A percentile compares a stretch with the other conserved stretches of the same genome.
Evolutionary conservation across 371 early-diverging fungal genomes (phyloP).

Genomic region (Cokeromyces recurvatus): DNA sequence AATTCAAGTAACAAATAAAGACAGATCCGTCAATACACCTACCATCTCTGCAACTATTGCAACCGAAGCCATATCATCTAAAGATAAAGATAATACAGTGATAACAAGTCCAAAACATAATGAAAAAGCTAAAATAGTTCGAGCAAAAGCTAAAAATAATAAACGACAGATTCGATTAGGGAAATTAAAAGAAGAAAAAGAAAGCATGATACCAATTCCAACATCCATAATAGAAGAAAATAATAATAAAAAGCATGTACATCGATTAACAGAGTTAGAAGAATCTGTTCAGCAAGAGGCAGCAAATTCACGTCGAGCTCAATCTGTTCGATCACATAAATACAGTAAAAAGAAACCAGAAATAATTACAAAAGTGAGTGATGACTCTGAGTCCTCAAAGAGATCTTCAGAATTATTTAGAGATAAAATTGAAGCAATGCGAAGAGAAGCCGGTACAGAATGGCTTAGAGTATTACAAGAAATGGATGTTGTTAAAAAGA

Average conservation of each 20-base stretch:
- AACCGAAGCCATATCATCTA: too few relatives aligned
- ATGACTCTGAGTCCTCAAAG: slow-evolving; percentile 1
- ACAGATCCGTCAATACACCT: too few relatives aligned
- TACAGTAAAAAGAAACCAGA: slow-evolving; percentile 20
- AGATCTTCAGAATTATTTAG: slow-evolving; percentile 38
- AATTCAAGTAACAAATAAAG: slow-evolving; percentile 7
- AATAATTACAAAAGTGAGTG: slow-evolving; percentile 9
- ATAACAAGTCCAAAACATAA: neutral
- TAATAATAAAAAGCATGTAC: slow-evolving; percentile 27
- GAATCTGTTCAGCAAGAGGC: slow-evolving; percentile 25
- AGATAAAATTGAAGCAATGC: slow-evolving; percentile 55
- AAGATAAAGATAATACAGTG: too few relatives aligned
- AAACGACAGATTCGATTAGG: slow-evolving; percentile 37
- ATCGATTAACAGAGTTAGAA: slow-evolving; percentile 44
- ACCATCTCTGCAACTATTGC: neutral
- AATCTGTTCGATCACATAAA: slow-evolving; percentile 28
- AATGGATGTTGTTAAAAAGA: slow-evolving; percentile 40
- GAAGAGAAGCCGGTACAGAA: slow-evolving; percentile 57
- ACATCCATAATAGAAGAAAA: too few relatives aligned
- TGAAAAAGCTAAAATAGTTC: slow-evolving; percentile 7
- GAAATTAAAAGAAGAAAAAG: slow-evolving; percentile 7
- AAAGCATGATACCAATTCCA: too few relatives aligned
- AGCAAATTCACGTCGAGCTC: slow-evolving; percentile 16
- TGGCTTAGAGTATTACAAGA: slow-evolving; percentile 62
- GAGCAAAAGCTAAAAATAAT: slow-evolving; percentile 26